These are phyloP conservation scores for Claviceps pazoutovae DNA, from an alignment of 2,329 filamentous ascomycete species.

Conservation along the genomic window DNA sequence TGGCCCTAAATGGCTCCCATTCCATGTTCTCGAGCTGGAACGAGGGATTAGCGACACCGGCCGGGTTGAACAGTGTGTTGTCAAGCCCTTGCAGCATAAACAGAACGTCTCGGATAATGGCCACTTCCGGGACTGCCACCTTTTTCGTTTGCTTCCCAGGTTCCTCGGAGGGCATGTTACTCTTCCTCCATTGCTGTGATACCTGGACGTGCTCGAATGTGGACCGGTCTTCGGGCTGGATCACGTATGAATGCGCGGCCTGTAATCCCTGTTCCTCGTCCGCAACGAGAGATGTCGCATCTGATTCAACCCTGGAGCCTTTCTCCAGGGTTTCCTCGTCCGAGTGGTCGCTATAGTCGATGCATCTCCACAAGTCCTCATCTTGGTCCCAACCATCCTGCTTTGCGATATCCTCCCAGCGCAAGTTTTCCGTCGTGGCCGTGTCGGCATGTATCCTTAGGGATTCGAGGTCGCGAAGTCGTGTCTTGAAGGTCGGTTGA, in stretches of 20 bases:
- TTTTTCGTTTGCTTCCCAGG: constrained; percentile 21
- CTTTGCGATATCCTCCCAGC: constrained; percentile 65
- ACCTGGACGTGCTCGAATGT: constrained; percentile 17
- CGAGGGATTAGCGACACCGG: constrained; percentile 23
- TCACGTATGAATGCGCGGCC: constrained; percentile 20
- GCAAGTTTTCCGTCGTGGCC: constrained; percentile 34
- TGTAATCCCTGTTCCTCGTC: constrained; percentile 15
- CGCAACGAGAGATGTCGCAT: constrained; percentile 18
- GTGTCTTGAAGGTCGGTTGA: constrained; percentile 57
- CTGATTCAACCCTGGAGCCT: constrained; percentile 24
- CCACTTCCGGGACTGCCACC: constrained; percentile 50
- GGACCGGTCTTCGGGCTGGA: constrained; percentile 19
- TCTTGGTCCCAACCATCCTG: constrained; percentile 62
- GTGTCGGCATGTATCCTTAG: constrained; percentile 29
- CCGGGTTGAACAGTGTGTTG: constrained; percentile 51
- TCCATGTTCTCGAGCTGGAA: constrained; percentile 36
- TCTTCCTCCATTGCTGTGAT: constrained; percentile 22
- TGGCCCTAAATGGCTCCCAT: constrained; percentile 34
- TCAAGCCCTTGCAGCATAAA: constrained; percentile 75
- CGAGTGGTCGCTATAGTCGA: constrained; percentile 55
- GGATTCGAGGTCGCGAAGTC: constrained; percentile 46
- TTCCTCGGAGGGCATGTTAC: constrained; percentile 21
- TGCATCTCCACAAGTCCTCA: constrained; percentile 54
- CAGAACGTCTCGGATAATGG: constrained; percentile 61
- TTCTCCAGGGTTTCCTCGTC: constrained; percentile 30